Evolutionary conservation across 768 basidiomycete species (phyloP), one percentile per base, ranked within the genome.

Genomic region (Rhizopogon roseolus): DNA sequence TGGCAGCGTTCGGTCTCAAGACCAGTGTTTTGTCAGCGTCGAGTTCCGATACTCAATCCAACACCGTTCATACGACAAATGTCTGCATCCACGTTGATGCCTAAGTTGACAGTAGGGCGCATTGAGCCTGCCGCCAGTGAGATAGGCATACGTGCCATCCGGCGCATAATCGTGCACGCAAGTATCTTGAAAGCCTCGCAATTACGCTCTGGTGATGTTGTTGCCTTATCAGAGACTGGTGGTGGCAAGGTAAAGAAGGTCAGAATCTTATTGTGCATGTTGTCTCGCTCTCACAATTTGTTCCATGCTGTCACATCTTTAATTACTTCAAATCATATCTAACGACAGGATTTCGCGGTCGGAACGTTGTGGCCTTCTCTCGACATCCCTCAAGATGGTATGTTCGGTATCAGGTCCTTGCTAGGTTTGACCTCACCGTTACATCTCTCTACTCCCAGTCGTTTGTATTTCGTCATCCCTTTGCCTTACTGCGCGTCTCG

Each of bases 361-460:
- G 90, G 90, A 5, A 71, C 84, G 43, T 77, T 80, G 60, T 92
- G 90, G 90, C 88, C 89, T n/a, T 86, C 85, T 38, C 61, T 77
- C 42, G 85, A 88, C 7, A 51, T 85, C 52, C 64, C 81, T 27
- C 76, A 75, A 49, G 79, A 82, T 56, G 72, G 90, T 87, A 66
- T 62, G 83, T 76, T 55, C 52, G 52, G 40, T 41, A 53, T 54
- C 39, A 53, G 27, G 36, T 50, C 13, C 11, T 37, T 52, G 39
- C 52, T 68, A 54, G 64, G 32, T 27, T 53, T 54, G 58, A 60
- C 52, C 54, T 45, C 41, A 36, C 42, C 52, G 25, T 50, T 41
- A 49, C 49, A 42, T 52, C 22, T 6, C 44, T 34, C 52, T 54
- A 22, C 27, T 41, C 61, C 43, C 57, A 91, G 89, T 68, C 59